These are phyloP conservation scores for Takakia lepidozioides DNA, from an alignment of 225 moss, liverwort and hornwort genomes.

Conservation along the genomic window DNA sequence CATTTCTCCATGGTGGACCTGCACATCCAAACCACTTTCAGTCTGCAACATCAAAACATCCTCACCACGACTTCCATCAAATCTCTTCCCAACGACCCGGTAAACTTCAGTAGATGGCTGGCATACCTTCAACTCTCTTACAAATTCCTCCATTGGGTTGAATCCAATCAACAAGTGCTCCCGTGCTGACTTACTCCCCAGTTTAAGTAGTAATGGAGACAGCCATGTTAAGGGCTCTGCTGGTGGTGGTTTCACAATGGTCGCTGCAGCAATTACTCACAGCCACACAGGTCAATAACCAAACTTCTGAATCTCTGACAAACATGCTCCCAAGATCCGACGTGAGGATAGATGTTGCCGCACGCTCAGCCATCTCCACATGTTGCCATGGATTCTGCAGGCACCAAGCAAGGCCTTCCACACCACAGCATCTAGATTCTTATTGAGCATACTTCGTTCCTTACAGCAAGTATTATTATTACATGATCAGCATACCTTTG, in stretches of 20 bases:
- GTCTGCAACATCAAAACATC: background rate
- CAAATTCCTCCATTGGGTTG: conserved; percentile 64
- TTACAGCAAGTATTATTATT: too few species aligned
- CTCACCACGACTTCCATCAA: background rate
- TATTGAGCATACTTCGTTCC: too few species aligned
- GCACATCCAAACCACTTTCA: conserved; percentile 2
- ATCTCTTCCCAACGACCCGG: background rate
- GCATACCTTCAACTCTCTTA: conserved; percentile 62
- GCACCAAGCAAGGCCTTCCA: too few species aligned
- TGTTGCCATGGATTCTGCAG: too few species aligned
- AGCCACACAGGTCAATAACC: too few species aligned
- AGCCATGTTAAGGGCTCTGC: conserved; percentile 36
- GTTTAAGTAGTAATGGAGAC: conserved; percentile 26
- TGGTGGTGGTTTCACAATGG: conserved; percentile 15
- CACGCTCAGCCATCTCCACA: too few species aligned
- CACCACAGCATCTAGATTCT: too few species aligned
- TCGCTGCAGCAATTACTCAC: too few species aligned
- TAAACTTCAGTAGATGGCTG: background rate
- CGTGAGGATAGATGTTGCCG: too few species aligned
- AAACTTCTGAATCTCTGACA: too few species aligned
- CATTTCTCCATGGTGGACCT: conserved; percentile 39
- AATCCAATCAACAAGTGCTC: conserved; percentile 67
- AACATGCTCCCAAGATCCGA: too few species aligned
- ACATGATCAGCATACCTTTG: conserved; percentile 27
- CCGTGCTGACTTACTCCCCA: conserved; percentile 45